Evolutionary conservation across 257 asterid species (phyloP).

Genomic region (Pogostemon cablin): DNA sequence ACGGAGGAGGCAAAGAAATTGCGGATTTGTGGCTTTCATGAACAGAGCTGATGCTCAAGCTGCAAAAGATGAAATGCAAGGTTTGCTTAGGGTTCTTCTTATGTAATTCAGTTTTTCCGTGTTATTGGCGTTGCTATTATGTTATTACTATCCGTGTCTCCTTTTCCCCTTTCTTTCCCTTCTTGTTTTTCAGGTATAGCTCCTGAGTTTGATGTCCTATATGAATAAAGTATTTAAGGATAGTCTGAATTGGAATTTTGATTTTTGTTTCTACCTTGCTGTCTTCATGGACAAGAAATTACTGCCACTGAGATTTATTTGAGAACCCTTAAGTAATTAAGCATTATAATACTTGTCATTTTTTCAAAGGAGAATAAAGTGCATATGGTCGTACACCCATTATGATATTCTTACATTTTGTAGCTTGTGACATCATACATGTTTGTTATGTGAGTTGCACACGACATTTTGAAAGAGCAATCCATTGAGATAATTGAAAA

Average conservation of each 20-base stretch:
- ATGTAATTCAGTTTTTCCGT: conserved; percentile 3
- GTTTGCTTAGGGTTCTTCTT: conserved; percentile 38
- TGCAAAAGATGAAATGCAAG: conserved; percentile 98
- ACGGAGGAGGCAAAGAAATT: conserved; percentile 77
- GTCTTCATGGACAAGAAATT: neutral
- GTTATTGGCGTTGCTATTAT: neutral
- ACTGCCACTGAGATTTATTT: neutral
- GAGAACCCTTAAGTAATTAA: neutral
- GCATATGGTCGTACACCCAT: neutral
- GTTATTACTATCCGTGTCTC: neutral
- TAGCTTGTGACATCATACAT: conserved; percentile 15
- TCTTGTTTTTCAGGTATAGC: neutral
- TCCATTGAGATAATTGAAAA: neutral
- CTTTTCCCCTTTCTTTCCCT: neutral
- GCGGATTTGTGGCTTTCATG: conserved; percentile 98
- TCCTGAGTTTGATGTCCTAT: neutral
- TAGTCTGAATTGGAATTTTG: conserved; percentile 1
- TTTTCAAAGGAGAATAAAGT: conserved; percentile 18
- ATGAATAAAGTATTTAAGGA: neutral
- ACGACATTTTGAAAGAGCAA: conserved; percentile 18
- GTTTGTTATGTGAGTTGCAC: neutral
- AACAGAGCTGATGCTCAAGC: conserved; percentile 93
- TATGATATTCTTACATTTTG: neutral
- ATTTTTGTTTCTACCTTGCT: neutral
- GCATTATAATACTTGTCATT: conserved; percentile 7